Conservation (phyloP, 2,329 filamentous ascomycete genomes). For the Lachnellula hyalina region DNA sequence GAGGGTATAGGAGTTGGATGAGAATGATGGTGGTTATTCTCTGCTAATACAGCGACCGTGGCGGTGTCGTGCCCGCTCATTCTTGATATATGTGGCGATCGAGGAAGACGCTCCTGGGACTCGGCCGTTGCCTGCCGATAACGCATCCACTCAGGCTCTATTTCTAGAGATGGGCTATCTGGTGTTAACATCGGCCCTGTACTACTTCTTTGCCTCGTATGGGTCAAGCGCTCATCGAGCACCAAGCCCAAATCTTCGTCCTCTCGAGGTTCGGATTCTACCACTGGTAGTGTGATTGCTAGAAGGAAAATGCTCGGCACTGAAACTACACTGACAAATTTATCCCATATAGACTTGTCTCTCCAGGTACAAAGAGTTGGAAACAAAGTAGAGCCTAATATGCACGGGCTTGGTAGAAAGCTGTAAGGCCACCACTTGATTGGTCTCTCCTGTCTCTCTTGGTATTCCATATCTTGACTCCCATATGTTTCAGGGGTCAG, state of each 20-base stretch:
- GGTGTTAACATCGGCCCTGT: slow-evolving; percentile 18
- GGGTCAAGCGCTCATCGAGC: slow-evolving; percentile 9
- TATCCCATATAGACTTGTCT: slow-evolving; percentile 80
- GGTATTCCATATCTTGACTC: slow-evolving; percentile 14
- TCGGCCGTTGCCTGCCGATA: slow-evolving; percentile 44
- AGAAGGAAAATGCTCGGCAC: slow-evolving; percentile 88
- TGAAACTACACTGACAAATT: slow-evolving; percentile 72
- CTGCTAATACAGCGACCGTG: slow-evolving; percentile 28
- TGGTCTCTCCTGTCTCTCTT: slow-evolving; percentile 33
- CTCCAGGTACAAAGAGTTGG: slow-evolving; percentile 80
- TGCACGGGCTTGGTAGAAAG: slow-evolving; percentile 64
- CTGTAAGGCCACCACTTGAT: slow-evolving; percentile 78
- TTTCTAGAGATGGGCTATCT: slow-evolving; percentile 25
- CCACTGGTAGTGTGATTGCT: slow-evolving; percentile 85
- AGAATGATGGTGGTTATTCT: slow-evolving; percentile 24
- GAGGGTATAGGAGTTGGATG: slow-evolving; percentile 12
- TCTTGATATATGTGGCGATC: slow-evolving; percentile 16
- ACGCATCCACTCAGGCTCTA: slow-evolving; percentile 54
- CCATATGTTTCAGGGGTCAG: slow-evolving; percentile 22
- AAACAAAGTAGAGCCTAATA: slow-evolving; percentile 71
- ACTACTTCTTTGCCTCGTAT: slow-evolving; percentile 22
- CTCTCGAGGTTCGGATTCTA: slow-evolving; percentile 62
- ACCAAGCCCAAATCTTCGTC: slow-evolving; percentile 33
- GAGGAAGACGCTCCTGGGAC: slow-evolving; percentile 23
- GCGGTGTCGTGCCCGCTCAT: slow-evolving; percentile 32